Conservation (phyloP, 768 basidiomycete genomes). For the Rossbeevera mucosa region DNA sequence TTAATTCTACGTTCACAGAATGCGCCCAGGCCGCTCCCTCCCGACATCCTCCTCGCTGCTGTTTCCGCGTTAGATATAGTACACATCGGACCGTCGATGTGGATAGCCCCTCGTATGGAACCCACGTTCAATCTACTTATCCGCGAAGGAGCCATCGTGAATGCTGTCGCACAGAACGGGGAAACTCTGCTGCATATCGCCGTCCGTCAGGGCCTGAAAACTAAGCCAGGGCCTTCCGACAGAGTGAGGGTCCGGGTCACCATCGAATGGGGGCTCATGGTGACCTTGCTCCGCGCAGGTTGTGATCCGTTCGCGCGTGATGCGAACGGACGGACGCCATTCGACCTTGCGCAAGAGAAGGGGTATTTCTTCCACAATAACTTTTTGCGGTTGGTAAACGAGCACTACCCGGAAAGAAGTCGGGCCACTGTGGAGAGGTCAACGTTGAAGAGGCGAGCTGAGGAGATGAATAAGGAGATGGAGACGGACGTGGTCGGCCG, state of each 20-base stretch:
- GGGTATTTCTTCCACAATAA: not conserved
- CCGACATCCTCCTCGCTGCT: not conserved
- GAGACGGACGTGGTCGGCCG: not conserved
- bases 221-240: not conserved
- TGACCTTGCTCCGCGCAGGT: not conserved
- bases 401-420: not conserved
- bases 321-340: not conserved
- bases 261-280: not conserved
- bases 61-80: not conserved
- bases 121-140: not conserved
- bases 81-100: not conserved
- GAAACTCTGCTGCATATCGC: conserved; percentile 4
- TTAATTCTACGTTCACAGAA: not conserved
- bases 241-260: not conserved
- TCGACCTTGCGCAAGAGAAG: not conserved
- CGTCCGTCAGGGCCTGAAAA: not conserved
- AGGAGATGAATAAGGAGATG: not conserved
- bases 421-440: not conserved
- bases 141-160: not conserved
- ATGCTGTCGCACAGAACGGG: not conserved
- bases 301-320: not conserved
- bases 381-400: not conserved
- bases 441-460: not conserved
- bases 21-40: not conserved
- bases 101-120: not conserved